phyloP scores from a whole-genome alignment of 257 asterid species.

The Galeopsis tetrahit region DNA sequence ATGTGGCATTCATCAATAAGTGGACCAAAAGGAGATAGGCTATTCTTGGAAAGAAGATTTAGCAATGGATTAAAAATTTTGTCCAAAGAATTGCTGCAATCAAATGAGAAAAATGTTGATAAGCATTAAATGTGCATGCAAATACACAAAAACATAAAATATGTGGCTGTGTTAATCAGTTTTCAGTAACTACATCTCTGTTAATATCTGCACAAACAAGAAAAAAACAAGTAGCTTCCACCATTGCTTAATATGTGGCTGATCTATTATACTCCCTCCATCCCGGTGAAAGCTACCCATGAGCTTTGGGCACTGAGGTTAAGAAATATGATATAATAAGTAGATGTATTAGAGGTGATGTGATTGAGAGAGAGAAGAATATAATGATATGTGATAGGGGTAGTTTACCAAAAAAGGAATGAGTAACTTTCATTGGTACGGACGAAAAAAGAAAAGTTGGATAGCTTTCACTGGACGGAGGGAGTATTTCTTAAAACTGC shows the following conservation, averaged over 20 bases:
- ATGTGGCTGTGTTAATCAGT: conserved; percentile 6
- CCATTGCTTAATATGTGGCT: conserved; percentile 4
- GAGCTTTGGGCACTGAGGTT: too few species aligned
- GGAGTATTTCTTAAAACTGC: conserved; percentile 7
- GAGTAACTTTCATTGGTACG: too few species aligned
- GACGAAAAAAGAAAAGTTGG: too few species aligned
- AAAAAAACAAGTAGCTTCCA: conserved; percentile 18
- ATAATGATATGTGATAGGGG: too few species aligned
- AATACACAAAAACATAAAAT: conserved; percentile 24
- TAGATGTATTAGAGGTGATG: too few species aligned
- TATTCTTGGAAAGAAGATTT: conserved; percentile 45
- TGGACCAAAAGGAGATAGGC: conserved; percentile 39
- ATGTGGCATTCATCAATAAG: conserved; percentile 63
- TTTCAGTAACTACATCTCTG: conserved; percentile 16
- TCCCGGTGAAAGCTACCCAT: too few species aligned
- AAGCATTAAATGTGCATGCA: conserved; percentile 15
- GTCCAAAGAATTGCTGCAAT: conserved; percentile 74
- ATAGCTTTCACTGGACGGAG: too few species aligned
- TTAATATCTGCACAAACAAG: neutral
- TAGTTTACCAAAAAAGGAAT: too few species aligned
- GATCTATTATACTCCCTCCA: neutral
- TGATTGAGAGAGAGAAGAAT: too few species aligned
- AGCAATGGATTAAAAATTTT: conserved; percentile 59
- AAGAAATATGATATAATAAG: too few species aligned
- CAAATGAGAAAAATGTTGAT: conserved; percentile 34